Base-by-base conservation (phyloP, 139 green algal genomes). In the Micromonas commoda region DNA sequence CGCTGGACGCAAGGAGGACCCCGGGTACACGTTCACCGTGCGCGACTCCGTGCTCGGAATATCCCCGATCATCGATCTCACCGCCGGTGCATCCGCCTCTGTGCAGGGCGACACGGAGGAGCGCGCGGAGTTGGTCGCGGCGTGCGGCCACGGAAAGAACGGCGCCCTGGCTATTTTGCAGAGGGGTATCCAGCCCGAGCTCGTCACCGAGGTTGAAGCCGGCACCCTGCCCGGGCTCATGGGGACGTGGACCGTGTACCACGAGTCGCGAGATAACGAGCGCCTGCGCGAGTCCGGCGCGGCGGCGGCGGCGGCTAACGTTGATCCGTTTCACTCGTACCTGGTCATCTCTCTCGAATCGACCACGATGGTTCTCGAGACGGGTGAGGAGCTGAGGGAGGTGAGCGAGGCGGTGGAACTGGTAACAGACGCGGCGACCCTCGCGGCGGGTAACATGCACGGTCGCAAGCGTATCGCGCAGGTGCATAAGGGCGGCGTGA, bases 161-260 rank as follows among this genome's bases (percentile, higher is more conserved):
- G 93, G 93, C 21, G 86, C 87, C 2, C 76, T 97, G 5, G 83
- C 86, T 1, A 71, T 97, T 26, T 77, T 96, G 33, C 84, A 89
- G 3, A 79, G 83, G 28, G 82, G 85, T 32, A 60, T 97, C 54
- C 73, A 90, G 1, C 84, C 90, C 0, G 90, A 96, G 20, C 74
- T 93, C n/a, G 81, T 95, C 13, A 91, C 88, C 0, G 85, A 92
- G 32, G 90, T 96, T 23, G 86, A 75, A 64, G 21, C 34, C 38
- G 68, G 68, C 0, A 61, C 83, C 0, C 82, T 92, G 34, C 53
- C 85, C 24, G 63, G 82, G 77, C 76, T 54, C 67, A 34, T 84
- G 73, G 89, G 85, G 34, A 83, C 90, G 24, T 97, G 93, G 89
- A 86, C 92, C 0, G 79, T 97, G 61, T 85, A 90, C 71, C 77